Conservation (phyloP, 106 monocot genomes). For the Platanthera zijinensis region DNA sequence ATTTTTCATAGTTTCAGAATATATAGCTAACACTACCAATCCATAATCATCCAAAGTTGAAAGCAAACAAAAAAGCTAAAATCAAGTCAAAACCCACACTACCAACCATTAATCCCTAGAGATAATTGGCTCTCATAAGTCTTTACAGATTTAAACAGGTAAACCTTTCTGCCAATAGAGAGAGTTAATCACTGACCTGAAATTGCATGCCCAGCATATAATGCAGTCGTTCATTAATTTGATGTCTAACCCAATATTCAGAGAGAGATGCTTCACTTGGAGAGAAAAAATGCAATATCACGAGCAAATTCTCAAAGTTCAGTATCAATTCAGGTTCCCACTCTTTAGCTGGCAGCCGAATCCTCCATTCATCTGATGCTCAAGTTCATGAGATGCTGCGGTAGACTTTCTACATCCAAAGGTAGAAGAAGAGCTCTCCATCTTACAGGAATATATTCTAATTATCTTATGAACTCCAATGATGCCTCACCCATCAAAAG, state of each 20-base stretch:
- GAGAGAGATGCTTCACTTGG: background rate
- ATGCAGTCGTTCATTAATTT: background rate
- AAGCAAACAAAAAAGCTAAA: background rate
- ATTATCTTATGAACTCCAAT: background rate
- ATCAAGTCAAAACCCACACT: background rate
- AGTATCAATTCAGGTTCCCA: background rate
- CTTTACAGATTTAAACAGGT: background rate
- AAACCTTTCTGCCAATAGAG: background rate
- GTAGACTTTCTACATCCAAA: slow-evolving; percentile 2
- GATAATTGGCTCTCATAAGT: background rate
- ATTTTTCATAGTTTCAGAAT: background rate
- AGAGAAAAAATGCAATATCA: background rate
- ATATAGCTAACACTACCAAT: background rate
- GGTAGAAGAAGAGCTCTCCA: background rate
- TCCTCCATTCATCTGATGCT: background rate
- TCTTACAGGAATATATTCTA: background rate
- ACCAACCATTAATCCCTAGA: no score
- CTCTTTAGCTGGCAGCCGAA: background rate
- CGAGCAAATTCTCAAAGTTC: background rate
- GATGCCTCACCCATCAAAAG: background rate
- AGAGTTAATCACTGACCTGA: background rate
- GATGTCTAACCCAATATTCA: background rate
- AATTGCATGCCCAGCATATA: background rate
- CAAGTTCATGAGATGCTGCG: background rate
- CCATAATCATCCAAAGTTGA: background rate